Evolutionary conservation across 768 basidiomycete genomes (phyloP), one percentile per base, ranked within the genome.

Genomic region (Rhizopogon sp.): DNA sequence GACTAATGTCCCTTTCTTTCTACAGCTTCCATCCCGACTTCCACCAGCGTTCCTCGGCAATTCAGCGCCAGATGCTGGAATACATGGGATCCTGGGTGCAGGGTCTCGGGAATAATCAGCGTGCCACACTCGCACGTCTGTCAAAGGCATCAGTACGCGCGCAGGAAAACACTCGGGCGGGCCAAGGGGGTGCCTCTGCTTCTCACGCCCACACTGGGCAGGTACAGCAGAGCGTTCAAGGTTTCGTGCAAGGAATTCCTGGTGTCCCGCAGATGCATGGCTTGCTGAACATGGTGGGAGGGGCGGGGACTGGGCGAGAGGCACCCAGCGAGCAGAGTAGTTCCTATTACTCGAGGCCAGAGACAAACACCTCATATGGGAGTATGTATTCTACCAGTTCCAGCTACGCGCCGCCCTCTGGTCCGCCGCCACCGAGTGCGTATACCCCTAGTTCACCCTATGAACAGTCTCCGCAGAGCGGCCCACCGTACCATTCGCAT

Each of bases 11-110:
- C 11, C 54, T 43, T 37, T n/a, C 13, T 41, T 43, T 11, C 39
- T 43, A 8, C 47, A 90, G 89, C 22, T 91, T 93, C 78, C 90
- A 93, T 67, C 90, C 91, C 14, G 85, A 89, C 58, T 93, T 91
- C 76, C 83, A 86, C 65, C 78, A 85, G 64, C 63, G 68, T 33
- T 68, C 73, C 58, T 88, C 85, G 1, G 76, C 78, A 56, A 74
- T 92, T 33, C 90, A 93, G 67, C 76, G 80, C 52, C 82, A 88
- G 61, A 92, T 93, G 90, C 66, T 90, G 56, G 79, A 80, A 56
- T 81, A 75, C 60, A 79, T 93, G 81, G 72, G 69, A 40, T 70
- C 67, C 41, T 91, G 88, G 89, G 73, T 83, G 39, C 65, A 78
- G 46, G 71, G 70, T 7, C 77, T 85, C 11, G 79, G 81, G 4